These are phyloP conservation scores for Brassica hybrid DNA, from an alignment of 441 rosid species.

Conservation along the genomic window DNA sequence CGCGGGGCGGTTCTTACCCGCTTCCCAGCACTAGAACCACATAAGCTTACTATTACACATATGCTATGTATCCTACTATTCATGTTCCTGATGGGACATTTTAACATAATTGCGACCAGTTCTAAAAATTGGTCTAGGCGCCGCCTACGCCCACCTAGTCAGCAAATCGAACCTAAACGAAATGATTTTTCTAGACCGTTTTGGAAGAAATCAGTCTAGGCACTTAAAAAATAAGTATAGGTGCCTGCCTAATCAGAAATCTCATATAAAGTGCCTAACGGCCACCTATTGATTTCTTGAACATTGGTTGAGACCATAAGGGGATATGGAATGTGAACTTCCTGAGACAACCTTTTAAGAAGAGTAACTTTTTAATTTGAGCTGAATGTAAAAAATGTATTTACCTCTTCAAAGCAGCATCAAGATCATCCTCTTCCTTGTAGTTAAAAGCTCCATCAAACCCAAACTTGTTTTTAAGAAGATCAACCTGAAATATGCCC, in stretches of 20 bases:
- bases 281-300: background rate
- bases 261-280: background rate
- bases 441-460: conserved; percentile 86
- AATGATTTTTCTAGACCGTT: no score
- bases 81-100: background rate
- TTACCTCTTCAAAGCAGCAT: conserved; percentile 73
- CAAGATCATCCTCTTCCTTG: conserved; percentile 68
- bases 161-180: no score
- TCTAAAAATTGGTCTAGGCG: background rate
- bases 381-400: conserved; percentile 12
- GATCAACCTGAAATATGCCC: conserved; percentile 56
- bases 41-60: background rate
- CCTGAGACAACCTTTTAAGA: background rate
- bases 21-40: no score
- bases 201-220: no score
- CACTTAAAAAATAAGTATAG: no score
- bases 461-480: conserved; percentile 67
- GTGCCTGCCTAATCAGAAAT: background rate
- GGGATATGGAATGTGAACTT: background rate
- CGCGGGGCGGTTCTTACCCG: no score
- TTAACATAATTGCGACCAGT: background rate
- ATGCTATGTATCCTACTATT: background rate
- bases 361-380: background rate
- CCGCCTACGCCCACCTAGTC: background rate
- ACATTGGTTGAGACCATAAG: background rate